Base-by-base conservation (phyloP, 148 eudicot genomes). In the Polygonum maritimum region DNA sequence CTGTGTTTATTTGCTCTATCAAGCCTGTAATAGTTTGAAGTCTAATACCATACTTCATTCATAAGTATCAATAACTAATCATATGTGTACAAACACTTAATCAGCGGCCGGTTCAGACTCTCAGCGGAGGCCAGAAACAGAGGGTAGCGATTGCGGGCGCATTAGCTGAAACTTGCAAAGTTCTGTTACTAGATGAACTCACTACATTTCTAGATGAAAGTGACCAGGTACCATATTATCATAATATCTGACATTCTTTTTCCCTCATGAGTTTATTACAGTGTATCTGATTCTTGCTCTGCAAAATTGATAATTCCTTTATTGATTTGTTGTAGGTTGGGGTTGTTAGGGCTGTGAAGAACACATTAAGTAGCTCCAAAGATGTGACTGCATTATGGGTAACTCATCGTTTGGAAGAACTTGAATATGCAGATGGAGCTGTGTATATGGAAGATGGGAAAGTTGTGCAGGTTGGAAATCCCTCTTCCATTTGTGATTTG, bases 71-170 rank as follows among this genome's bases (percentile, higher is more conserved):
- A 39, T 19, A 51, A 54, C 10, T 51, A 39, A 47, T 78, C 73
- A n/a, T 73, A 31, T 77, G 26, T 62, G 55, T 76, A 76, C 62
- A n/a, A n/a, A n/a, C 35, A 10, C 72, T 45, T 49, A 69, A 39
- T 75, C 74, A 94, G 97, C 88, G 96, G 74, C 93, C 93, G 55
- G 93, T 94, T 78, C 98, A 94, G 84, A 94, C 98, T 79, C 91
- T 94, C 62, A 94, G 98, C 80, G 98, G 98, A 74, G 98, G 98
- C 77, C 98, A 94, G 88, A 94, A 90, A 79, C 98, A 94, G 81
- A 85, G 98, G 80, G 97, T 94, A 77, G 98, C 97, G 48, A 92
- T 94, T 63, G 98, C 98, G 36, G 98, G 98, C 71, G 97, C 98
- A 73, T 79, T 94, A 76, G 96, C 95, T 22, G 98, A 94, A 88